These are phyloP conservation scores for Rhizopogon sp. DNA, from an alignment of 768 basidiomycete species.

Conservation along the genomic window DNA sequence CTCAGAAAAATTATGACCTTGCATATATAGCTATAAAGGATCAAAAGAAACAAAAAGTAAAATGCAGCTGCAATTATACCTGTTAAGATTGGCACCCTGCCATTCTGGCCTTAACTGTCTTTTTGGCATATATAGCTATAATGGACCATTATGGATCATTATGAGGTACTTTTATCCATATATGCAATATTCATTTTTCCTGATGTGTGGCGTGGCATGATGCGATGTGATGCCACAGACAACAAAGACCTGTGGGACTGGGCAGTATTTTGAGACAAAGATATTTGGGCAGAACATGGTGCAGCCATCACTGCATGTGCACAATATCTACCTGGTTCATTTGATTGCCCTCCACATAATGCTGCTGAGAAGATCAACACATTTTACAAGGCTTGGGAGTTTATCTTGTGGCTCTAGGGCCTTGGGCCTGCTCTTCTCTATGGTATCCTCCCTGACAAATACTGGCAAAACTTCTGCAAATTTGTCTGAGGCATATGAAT, in stretches of 20 bases:
- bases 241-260: conserved; percentile 24
- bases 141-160: too few species aligned
- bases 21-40: too few species aligned
- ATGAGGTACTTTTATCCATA: too few species aligned
- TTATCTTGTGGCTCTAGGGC: neutral
- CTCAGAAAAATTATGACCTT: too few species aligned
- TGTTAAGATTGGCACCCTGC: too few species aligned
- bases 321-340: conserved; percentile 12
- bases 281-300: conserved; percentile 16
- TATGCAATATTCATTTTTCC: too few species aligned
- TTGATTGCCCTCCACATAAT: conserved; percentile 17
- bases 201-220: neutral
- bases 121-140: too few species aligned
- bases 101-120: too few species aligned
- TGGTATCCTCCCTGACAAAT: conserved; percentile 9
- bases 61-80: too few species aligned
- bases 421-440: conserved; percentile 13
- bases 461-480: conserved; percentile 16
- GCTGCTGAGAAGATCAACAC: conserved; percentile 12
- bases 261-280: conserved; percentile 17
- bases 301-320: conserved; percentile 12
- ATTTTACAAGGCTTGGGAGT: too few species aligned
- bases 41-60: too few species aligned
- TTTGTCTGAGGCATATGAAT: conserved; percentile 18
- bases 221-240: conserved; percentile 20